These are phyloP conservation scores for Collybia mongolica DNA, from an alignment of 768 basidiomycete species.

Conservation along the genomic window DNA sequence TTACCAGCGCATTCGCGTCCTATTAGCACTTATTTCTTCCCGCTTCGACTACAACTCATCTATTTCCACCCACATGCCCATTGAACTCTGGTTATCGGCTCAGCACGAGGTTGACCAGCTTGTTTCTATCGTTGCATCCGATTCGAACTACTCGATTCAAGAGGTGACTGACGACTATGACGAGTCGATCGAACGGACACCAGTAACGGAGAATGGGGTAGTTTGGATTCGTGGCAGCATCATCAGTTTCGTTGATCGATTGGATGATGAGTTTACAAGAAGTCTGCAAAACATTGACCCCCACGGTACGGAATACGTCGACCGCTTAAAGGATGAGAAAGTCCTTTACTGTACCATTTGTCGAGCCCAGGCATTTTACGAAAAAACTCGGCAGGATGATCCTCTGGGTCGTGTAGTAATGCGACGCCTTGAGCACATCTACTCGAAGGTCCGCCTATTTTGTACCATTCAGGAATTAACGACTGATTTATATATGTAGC, in stretches of 20 bases:
- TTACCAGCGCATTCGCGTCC: conserved; percentile 92
- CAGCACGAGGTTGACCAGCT: conserved; percentile 89
- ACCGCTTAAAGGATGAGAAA: conserved; percentile 94
- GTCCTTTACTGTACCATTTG: conserved; percentile 92
- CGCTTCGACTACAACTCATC: conserved; percentile 97
- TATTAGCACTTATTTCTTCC: conserved; percentile 90
- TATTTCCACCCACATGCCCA: conserved; percentile 83
- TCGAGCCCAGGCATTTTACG: conserved; percentile 90
- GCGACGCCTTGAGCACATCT: conserved; percentile 96
- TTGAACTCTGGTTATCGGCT: conserved; percentile 87
- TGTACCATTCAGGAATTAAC: too few relatives aligned
- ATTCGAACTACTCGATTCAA: conserved; percentile 81
- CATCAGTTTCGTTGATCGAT: conserved; percentile 92
- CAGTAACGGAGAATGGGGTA: conserved; percentile 65
- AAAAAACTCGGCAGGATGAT: conserved; percentile 73
- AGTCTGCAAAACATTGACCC: conserved; percentile 98
- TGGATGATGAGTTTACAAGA: conserved; percentile 98
- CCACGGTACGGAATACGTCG: conserved; percentile 98
- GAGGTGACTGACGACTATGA: conserved; percentile 90
- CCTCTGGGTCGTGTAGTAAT: conserved; percentile 87
- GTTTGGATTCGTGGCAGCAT: conserved; percentile 93
- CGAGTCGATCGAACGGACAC: conserved; percentile 80
- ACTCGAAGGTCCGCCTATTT: conserved; percentile 74
- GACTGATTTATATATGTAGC: conserved; percentile 46
- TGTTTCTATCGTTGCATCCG: conserved; percentile 70